Evolutionary conservation across 768 basidiomycete species (phyloP).

Genomic region (Termitomyces titanicus): DNA sequence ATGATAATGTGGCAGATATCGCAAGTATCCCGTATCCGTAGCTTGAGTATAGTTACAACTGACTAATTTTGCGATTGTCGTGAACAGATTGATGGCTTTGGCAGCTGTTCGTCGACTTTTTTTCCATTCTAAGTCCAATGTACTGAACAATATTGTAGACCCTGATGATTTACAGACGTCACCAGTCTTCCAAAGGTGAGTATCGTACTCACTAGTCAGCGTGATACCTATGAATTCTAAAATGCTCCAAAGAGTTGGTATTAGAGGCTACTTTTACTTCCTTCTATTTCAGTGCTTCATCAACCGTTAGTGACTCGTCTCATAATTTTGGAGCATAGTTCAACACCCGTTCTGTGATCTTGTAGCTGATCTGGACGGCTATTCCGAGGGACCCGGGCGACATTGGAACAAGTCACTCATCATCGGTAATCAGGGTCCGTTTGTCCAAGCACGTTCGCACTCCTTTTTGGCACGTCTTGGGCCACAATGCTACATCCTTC

Average conservation of each 20-base stretch:
- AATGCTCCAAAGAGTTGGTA: conserved; percentile 57
- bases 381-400: conserved; percentile 51
- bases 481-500: conserved; percentile 67
- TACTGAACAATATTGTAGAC: conserved; percentile 38
- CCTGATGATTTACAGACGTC: conserved; percentile 75
- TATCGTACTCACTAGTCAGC: neutral
- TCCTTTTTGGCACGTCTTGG: conserved; percentile 80
- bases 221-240: neutral
- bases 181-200: conserved; percentile 69
- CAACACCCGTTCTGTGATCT: neutral
- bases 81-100: conserved; percentile 72
- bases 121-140: neutral
- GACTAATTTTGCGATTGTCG: neutral
- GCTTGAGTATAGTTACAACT: neutral
- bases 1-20: conserved; percentile 14
- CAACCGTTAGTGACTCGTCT: conserved; percentile 46
- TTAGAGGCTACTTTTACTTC: conserved; percentile 88
- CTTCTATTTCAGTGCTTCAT: conserved; percentile 93
- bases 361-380: conserved; percentile 71
- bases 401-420: conserved; percentile 73
- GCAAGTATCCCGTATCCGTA: conserved; percentile 18
- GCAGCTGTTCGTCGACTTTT: conserved; percentile 58
- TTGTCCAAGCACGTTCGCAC: conserved; percentile 76
- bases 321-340: neutral
- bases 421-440: conserved; percentile 74